Base-by-base conservation (phyloP, 108 stramenopile species). In the Pseudonitzschia multiseries region DNA sequence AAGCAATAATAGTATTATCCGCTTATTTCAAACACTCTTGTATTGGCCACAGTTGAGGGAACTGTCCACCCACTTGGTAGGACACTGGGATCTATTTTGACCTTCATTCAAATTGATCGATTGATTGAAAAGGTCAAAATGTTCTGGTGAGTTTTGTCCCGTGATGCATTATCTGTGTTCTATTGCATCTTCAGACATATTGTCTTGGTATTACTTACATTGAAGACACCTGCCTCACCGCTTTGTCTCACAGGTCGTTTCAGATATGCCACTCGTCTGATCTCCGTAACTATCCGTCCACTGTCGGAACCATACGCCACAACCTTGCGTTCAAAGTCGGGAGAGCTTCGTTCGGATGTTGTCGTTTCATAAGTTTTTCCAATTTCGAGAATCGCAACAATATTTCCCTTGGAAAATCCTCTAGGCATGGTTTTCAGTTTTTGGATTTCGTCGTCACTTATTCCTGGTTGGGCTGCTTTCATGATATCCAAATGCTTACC, bases 301-400 rank as follows among this genome's bases (percentile, higher is more conserved):
- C 80, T 82, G 50, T 87, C 87, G 24, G 64, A 62, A 21, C 90
- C 90, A 78, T 76, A 87, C 6, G 89, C 89, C 48, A 73, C 86
- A 8, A 86, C 89, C 15, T 70, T 61, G 70, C 89, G 71, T 74
- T 90, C 82, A 68, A 87, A 90, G 28, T 79, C 80, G 20, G 86
- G 81, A 57, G 82, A 77, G 56, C 78, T 80, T 69, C 86, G 54
- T 74, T 90, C 76, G 18, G 73, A 75, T 12, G 77, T 26, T 1
- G 82, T 87, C 22, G 84, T 83, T 56, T 88, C 87, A 56, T 75
- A 92, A 28, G 92, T 93, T 52, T 78, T 80, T 1, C 92, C 92
- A 20, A 93, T 36, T 64, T 90, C 89, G 6, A 89, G 67, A 68
- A 93, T 86, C 18, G 89, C 92, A 13, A 93, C 83, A 12, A 79